phyloP scores from a whole-genome alignment of 768 basidiomycete species.

The Rhodosporidiobolus sp. region DNA sequence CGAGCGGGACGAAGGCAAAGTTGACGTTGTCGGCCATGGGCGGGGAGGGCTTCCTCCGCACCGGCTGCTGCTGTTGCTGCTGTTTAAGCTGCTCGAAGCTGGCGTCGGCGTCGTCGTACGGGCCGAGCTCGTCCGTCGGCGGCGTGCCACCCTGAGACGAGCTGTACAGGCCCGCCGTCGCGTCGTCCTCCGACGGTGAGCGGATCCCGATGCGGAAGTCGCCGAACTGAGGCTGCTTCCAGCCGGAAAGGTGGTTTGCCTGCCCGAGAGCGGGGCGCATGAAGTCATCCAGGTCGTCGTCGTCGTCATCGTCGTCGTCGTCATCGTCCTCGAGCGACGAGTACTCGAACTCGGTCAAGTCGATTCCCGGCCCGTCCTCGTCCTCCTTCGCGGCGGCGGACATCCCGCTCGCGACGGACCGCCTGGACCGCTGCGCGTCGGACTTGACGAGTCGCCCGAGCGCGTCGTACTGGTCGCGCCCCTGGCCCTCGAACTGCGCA shows the following conservation, averaged over 20 bases:
- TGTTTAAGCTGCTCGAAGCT: neutral
- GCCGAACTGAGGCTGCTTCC: conserved; percentile 21
- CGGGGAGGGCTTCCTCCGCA: neutral
- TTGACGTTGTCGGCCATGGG: conserved; percentile 3
- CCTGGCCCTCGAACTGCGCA: conserved; percentile 23
- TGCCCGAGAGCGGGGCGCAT: conserved; percentile 5
- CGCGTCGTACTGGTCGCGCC: conserved; percentile 24
- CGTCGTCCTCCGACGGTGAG: neutral
- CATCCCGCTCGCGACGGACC: neutral
- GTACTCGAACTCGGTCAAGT: conserved; percentile 36
- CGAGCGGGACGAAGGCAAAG: conserved; percentile 7
- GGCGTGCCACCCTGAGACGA: conserved; percentile 8
- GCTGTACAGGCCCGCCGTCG: neutral
- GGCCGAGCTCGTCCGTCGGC: conserved; percentile 28
- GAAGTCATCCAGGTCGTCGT: conserved; percentile 31
- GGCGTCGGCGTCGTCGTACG: conserved; percentile 8
- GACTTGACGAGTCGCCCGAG: conserved; percentile 19
- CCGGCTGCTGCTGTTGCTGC: neutral
- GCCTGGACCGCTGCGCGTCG: neutral
- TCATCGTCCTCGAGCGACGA: conserved; percentile 21
- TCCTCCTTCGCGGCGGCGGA: neutral
- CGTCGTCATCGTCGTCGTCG: conserved; percentile 32
- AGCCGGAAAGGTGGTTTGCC: conserved; percentile 34
- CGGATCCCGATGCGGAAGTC: conserved; percentile 16
- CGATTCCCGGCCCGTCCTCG: conserved; percentile 22